A percentile compares a stretch with the other conserved stretches of the same genome.
phyloP scores from a whole-genome alignment of 371 early-diverging fungal genomes.

The Mortierella sp. region DNA sequence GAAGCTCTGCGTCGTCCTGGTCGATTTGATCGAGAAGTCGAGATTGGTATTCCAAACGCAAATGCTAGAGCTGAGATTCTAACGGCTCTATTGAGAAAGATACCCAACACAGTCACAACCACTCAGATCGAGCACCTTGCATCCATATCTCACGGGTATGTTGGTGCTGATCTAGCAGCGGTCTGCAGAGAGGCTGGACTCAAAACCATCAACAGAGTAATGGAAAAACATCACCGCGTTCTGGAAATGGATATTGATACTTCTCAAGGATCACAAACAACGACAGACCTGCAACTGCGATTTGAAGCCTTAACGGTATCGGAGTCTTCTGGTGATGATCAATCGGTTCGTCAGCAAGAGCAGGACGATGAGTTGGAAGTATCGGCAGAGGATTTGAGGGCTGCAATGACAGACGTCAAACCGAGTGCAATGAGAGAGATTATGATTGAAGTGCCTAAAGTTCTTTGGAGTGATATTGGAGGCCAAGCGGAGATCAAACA shows the following conservation, averaged over 20 bases:
- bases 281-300: constrained; percentile 8
- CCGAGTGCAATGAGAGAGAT: constrained; percentile 99
- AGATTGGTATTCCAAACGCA: constrained; percentile 93
- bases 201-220: constrained; percentile 78
- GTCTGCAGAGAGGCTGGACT: constrained; percentile 92
- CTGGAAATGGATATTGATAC: not conserved
- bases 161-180: constrained; percentile 97
- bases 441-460: constrained; percentile 93
- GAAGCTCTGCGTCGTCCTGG: constrained; percentile 98
- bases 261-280: not conserved
- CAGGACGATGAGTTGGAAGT: constrained; percentile 38
- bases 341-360: not conserved
- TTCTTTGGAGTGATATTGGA: constrained; percentile 97
- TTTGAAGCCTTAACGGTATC: constrained; percentile 31
- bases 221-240: constrained; percentile 20
- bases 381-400: constrained; percentile 62
- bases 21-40: constrained; percentile 95
- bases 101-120: constrained; percentile 76
- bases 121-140: constrained; percentile 75
- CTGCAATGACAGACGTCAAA: constrained; percentile 73
- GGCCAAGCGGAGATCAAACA: constrained; percentile 96
- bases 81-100: constrained; percentile 71
- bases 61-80: constrained; percentile 84
- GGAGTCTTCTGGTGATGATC: not conserved
- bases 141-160: constrained; percentile 90